phyloP scores from a whole-genome alignment of 805 yeast genomes.

The Wickerhamomyces strasburgensis region DNA sequence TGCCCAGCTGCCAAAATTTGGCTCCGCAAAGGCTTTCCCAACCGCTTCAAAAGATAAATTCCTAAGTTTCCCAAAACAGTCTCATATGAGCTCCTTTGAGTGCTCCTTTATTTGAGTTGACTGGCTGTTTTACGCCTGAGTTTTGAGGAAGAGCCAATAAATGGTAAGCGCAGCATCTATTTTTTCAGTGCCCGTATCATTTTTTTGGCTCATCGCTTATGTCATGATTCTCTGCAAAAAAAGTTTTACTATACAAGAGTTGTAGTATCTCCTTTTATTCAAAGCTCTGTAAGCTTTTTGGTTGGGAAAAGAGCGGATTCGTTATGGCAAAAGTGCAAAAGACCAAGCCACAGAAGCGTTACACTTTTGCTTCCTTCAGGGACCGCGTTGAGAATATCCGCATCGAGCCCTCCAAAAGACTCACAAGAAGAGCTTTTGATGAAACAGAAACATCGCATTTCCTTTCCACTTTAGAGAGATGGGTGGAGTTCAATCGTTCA shows the following conservation, averaged over 20 bases:
- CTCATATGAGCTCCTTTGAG: too few species aligned
- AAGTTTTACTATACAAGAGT: conserved; percentile 3
- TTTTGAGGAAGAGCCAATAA: too few species aligned
- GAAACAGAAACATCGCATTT: conserved; percentile 76
- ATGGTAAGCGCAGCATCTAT: too few species aligned
- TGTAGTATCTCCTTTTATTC: too few species aligned
- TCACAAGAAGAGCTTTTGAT: conserved; percentile 58
- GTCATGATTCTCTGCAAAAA: conserved; percentile 2
- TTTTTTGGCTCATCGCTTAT: conserved; percentile 6
- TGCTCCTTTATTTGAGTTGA: too few species aligned
- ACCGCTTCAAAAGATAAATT: too few species aligned
- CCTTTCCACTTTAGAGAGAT: conserved; percentile 70
- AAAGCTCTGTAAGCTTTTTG: too few species aligned
- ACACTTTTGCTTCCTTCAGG: conserved; percentile 69
- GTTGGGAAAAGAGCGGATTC: neutral
- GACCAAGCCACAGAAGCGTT: conserved; percentile 46
- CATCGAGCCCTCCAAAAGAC: conserved; percentile 66
- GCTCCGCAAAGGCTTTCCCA: too few species aligned
- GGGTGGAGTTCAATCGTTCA: conserved; percentile 84
- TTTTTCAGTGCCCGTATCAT: conserved; percentile 1
- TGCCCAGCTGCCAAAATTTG: too few species aligned
- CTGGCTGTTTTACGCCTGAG: too few species aligned
- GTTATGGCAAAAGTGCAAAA: conserved; percentile 26
- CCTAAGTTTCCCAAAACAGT: too few species aligned
- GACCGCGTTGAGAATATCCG: conserved; percentile 80